Percentiles rank a stretch among this genome's conserved stretches.
These are phyloP conservation scores for Phytophthora cactorum DNA, from an alignment of 352 stramenopile species.

Conservation along the genomic window DNA sequence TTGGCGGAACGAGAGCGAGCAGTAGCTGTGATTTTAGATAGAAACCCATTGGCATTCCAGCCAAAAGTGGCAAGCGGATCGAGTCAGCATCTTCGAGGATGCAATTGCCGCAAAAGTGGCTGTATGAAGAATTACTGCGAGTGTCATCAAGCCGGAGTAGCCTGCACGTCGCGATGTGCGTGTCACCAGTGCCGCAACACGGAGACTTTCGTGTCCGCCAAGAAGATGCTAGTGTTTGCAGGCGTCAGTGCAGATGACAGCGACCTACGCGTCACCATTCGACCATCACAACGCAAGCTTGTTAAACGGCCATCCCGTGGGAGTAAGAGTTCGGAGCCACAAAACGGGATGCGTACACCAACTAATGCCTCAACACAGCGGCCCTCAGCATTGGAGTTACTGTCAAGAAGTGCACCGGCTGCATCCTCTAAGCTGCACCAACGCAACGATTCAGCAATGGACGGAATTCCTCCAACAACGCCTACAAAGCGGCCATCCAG, in stretches of 20 bases:
- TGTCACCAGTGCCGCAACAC: conserved; percentile 84
- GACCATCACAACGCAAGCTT: conserved; percentile 32
- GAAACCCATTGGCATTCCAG: conserved; percentile 95
- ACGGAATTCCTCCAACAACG: conserved; percentile 20
- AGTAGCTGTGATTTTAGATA: conserved; percentile 89
- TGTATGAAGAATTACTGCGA: conserved; percentile 99
- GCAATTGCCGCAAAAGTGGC: conserved; percentile 95
- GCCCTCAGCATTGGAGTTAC: conserved; percentile 50
- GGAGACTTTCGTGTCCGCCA: conserved; percentile 68
- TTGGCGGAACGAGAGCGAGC: conserved; percentile 72
- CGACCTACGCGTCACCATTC: conserved; percentile 9
- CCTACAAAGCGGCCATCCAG: conserved; percentile 38
- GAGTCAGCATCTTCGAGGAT: conserved; percentile 91
- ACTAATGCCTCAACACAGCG: conserved; percentile 30
- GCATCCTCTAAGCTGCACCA: conserved; percentile 22
- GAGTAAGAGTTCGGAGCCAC: conserved; percentile 1
- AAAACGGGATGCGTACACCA: conserved; percentile 24
- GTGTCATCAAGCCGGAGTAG: conserved; percentile 92
- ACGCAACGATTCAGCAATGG: conserved; percentile 9
- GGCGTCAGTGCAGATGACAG: conserved; percentile 24
- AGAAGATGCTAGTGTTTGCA: conserved; percentile 74
- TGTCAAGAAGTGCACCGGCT: conserved; percentile 63
- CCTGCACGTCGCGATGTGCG: conserved; percentile 83
- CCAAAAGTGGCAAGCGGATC: conserved; percentile 91
- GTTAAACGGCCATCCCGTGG: conserved; percentile 21